phyloP scores from a whole-genome alignment of 805 yeast species.

The Starmerella kuoi region DNA sequence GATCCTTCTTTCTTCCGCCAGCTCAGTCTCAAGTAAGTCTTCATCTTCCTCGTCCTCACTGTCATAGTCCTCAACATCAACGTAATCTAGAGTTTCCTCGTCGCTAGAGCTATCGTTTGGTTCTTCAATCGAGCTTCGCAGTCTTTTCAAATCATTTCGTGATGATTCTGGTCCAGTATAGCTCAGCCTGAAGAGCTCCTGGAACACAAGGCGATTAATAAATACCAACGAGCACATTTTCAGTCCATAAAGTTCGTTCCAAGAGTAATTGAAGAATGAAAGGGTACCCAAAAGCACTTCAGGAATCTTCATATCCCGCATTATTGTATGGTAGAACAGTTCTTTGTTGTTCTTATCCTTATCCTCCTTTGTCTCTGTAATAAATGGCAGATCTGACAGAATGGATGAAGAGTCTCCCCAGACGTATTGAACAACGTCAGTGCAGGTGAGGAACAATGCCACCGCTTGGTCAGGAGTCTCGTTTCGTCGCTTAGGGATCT shows the following conservation, averaged over 20 bases:
- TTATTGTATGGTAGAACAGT: neutral
- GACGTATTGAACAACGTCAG: neutral
- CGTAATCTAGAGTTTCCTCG: neutral
- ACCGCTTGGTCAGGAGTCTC: neutral
- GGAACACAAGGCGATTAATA: neutral
- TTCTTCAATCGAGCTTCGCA: neutral
- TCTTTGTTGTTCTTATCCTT: neutral
- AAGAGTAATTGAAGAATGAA: neutral
- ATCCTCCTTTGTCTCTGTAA: neutral
- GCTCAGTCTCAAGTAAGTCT: neutral
- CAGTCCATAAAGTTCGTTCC: neutral
- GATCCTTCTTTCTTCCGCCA: neutral
- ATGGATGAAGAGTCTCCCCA: neutral
- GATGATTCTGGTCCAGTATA: too few species aligned
- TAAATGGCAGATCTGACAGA: neutral
- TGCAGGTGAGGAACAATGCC: neutral
- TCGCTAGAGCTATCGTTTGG: neutral
- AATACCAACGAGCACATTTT: neutral
- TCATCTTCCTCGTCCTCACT: neutral
- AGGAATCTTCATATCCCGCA: neutral
- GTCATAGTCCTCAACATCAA: neutral
- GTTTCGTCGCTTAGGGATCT: neutral
- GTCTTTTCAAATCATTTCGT: too few species aligned
- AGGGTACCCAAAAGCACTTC: neutral
- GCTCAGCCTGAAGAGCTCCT: neutral